phyloP scores from a whole-genome alignment of 2,329 filamentous ascomycete species.

The Penicillium nordicum region DNA sequence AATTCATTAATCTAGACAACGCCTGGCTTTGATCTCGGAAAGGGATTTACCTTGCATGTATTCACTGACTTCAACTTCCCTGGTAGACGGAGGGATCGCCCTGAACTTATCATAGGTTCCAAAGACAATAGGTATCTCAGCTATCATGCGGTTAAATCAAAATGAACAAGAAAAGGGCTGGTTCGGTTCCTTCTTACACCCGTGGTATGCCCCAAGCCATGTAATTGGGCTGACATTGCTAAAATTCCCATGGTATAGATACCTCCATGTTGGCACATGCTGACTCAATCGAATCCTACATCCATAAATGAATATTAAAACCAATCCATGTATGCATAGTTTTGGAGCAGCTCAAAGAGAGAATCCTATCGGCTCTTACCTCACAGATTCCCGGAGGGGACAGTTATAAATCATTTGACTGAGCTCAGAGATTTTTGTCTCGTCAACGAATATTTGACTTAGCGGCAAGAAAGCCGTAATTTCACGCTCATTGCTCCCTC shows the following conservation, averaged over 20 bases:
- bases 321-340: background rate
- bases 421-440: background rate
- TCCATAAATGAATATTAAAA: background rate
- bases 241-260: slow-evolving; percentile 41
- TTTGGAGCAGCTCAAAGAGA: background rate
- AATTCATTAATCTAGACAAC: background rate
- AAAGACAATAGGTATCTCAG: slow-evolving; percentile 13
- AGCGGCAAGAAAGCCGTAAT: background rate
- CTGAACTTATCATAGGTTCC: slow-evolving; percentile 9
- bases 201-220: slow-evolving; percentile 46
- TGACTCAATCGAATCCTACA: slow-evolving; percentile 1
- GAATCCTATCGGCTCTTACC: background rate
- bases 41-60: slow-evolving; percentile 12
- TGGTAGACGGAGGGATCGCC: background rate
- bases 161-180: background rate
- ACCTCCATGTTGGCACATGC: slow-evolving; percentile 37
- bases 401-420: background rate
- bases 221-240: slow-evolving; percentile 36
- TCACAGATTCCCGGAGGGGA: background rate
- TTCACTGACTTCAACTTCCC: slow-evolving; percentile 7
- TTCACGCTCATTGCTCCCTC: slow-evolving; percentile 4
- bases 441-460: background rate
- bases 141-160: background rate
- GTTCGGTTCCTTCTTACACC: slow-evolving; percentile 19
- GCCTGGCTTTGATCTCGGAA: background rate